phyloP scores from a whole-genome alignment of 345 rosid species.

The Boechera stricta region DNA sequence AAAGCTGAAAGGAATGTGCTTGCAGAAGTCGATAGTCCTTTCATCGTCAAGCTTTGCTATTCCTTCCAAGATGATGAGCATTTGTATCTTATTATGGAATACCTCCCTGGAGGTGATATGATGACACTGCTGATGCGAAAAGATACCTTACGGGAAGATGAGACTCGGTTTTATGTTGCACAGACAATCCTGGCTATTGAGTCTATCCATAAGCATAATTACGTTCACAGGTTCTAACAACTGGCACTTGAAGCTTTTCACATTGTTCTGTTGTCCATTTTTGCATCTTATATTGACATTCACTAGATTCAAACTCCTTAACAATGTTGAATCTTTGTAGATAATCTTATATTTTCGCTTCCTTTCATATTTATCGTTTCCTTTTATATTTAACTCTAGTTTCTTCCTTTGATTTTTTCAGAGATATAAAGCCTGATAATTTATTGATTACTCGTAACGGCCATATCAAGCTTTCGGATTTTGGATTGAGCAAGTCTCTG shows the following conservation, averaged over 20 bases:
- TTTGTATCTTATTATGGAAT: slow-evolving; percentile 73
- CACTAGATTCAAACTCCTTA: not conserved
- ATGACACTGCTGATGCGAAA: slow-evolving; percentile 78
- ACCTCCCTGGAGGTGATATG: slow-evolving; percentile 84
- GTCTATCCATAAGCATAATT: slow-evolving; percentile 73
- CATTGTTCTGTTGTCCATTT: slow-evolving; percentile 4
- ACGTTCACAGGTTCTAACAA: slow-evolving; percentile 60
- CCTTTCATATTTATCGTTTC: not conserved
- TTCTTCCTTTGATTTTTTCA: slow-evolving; percentile 42
- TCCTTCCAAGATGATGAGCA: slow-evolving; percentile 77
- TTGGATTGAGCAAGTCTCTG: slow-evolving; percentile 72
- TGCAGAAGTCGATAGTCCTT: slow-evolving; percentile 77
- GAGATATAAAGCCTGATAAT: slow-evolving; percentile 82
- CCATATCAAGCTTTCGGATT: slow-evolving; percentile 74
- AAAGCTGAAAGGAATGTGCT: slow-evolving; percentile 75
- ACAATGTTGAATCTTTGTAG: slow-evolving; percentile 5
- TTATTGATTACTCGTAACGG: slow-evolving; percentile 64
- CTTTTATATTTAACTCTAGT: not conserved
- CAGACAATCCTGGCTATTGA: slow-evolving; percentile 74
- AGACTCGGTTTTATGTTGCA: slow-evolving; percentile 69
- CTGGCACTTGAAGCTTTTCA: slow-evolving; percentile 28
- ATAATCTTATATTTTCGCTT: not conserved
- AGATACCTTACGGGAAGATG: slow-evolving; percentile 68
- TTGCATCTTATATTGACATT: slow-evolving; percentile 19
- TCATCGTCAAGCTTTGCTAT: slow-evolving; percentile 69